phyloP scores from a whole-genome alignment of 1,139 yeast species.

The Geotrichum carabidarum region DNA sequence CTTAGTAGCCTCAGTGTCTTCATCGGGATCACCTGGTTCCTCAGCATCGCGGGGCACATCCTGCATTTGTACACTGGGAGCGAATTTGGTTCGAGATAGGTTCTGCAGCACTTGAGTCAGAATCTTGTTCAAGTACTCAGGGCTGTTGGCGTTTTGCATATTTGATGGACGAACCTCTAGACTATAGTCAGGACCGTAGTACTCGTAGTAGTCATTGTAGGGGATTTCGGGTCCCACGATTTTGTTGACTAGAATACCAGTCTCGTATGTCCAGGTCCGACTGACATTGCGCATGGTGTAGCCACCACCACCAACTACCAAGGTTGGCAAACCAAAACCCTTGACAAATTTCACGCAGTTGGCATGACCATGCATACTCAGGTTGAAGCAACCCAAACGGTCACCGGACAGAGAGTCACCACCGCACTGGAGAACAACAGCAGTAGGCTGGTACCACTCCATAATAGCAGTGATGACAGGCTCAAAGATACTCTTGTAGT shows the following conservation, averaged over 20 bases:
- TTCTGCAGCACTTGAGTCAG: conserved; percentile 71
- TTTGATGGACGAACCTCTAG: conserved; percentile 87
- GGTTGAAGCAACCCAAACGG: conserved; percentile 84
- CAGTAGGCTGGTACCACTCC: conserved; percentile 93
- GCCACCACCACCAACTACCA: conserved; percentile 97
- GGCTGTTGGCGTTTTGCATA: conserved; percentile 94
- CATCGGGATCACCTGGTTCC: conserved; percentile 17
- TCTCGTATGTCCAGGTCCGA: conserved; percentile 92
- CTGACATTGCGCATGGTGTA: conserved; percentile 97
- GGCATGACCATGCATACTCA: conserved; percentile 91
- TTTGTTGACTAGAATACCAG: conserved; percentile 80
- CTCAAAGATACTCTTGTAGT: conserved; percentile 81
- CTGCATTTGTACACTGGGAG: conserved; percentile 93
- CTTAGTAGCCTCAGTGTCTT: conserved; percentile 64
- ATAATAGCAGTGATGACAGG: conserved; percentile 75
- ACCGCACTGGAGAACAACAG: conserved; percentile 77
- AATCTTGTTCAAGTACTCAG: conserved; percentile 85
- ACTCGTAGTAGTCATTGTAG: conserved; percentile 93
- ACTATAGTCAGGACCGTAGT: conserved; percentile 88
- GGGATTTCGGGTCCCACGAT: conserved; percentile 65
- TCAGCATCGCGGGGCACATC: conserved; percentile 69
- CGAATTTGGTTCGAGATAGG: conserved; percentile 82
- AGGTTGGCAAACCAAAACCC: conserved; percentile 78
- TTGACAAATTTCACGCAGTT: conserved; percentile 89
- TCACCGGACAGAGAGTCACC: conserved; percentile 93